Base-by-base conservation (phyloP, 2,329 filamentous ascomycete species). In the Colletotrichum liriopes region DNA sequence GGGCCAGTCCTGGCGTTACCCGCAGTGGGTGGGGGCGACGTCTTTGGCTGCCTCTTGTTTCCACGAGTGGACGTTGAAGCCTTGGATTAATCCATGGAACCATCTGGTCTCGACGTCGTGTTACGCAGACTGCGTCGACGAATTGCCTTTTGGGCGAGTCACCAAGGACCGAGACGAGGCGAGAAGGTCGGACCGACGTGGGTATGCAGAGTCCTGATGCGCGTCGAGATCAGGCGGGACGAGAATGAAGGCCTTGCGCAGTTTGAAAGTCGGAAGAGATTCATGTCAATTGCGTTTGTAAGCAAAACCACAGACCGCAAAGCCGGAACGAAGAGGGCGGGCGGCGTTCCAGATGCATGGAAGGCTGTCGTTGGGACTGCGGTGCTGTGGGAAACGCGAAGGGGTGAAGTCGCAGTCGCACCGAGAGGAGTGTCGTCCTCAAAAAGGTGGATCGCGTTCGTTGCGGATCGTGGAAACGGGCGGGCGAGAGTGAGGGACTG, bases 351-450 rank as follows among this genome's bases (percentile, higher is more conserved):
- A 52, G 41, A 59, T 37, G 49, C 61, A 65, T 59, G 58, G 35
- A 55, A 51, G 32, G 52, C 52, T 37, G 67, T 65, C 52, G 18
- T 56, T 2, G 29, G 32, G 43, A 65, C 32, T 56, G 35, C 37
- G 37, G 67, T 43, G 37, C 23, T 43, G 29, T 32, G 54, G 52
- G n/a, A 59, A 65, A 65, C 61, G 43, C 37, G 66, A 59, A 65
- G 67, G 54, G 54, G 59, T 43, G 45, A 52, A 26, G 45, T 35
- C 14, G 67, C 51, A 65, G 43, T 43, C 65, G 41, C 39, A 62
- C 14, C 29, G 29, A 32, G 29, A 32, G 29, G 52, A 56, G 52
- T 20, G 18, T 29, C 35, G 26, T 47, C 54, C 43, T 37, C 35
- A 37, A 7, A 37, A 37, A 7, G 35, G 35, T 37, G 35, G 60